These are phyloP conservation scores for Trichaptum fuscoviolaceum DNA, from an alignment of 768 basidiomycete genomes.

Conservation along the genomic window DNA sequence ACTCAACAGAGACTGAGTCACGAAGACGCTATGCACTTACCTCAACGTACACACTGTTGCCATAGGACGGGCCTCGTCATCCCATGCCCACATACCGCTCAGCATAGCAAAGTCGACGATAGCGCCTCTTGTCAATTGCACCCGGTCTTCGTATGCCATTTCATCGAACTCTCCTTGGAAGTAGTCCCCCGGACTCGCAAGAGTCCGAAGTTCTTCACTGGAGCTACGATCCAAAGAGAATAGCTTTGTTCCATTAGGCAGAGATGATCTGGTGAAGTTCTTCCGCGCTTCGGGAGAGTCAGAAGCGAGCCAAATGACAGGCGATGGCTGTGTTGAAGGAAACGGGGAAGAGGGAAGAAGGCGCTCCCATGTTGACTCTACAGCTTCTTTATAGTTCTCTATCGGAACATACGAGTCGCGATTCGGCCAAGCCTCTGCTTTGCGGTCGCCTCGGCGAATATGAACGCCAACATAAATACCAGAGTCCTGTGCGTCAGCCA, in stretches of 20 bases:
- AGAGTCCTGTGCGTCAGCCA: not conserved
- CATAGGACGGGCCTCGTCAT: conserved; percentile 39
- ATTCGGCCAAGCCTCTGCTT: conserved; percentile 39
- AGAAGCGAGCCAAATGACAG: conserved; percentile 54
- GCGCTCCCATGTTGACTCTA: conserved; percentile 35
- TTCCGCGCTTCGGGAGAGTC: conserved; percentile 44
- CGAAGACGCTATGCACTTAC: conserved; percentile 27
- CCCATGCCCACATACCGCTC: conserved; percentile 53
- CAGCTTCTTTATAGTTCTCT: conserved; percentile 41
- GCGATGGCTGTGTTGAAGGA: conserved; percentile 19
- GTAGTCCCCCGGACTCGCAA: conserved; percentile 52
- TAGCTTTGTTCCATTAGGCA: conserved; percentile 28
- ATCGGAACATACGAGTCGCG: conserved; percentile 43
- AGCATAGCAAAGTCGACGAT: conserved; percentile 65
- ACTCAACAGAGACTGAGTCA: conserved; percentile 7
- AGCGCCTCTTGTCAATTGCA: conserved; percentile 54
- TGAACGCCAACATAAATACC: conserved; percentile 50
- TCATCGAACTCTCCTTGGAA: conserved; percentile 45
- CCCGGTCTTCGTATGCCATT: conserved; percentile 34
- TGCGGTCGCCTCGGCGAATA: conserved; percentile 57
- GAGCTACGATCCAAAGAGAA: conserved; percentile 43
- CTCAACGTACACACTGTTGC: conserved; percentile 55
- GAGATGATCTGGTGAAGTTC: conserved; percentile 35
- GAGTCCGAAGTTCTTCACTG: conserved; percentile 34
- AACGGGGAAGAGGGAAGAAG: conserved; percentile 27